Conservation (phyloP, 2,329 filamentous ascomycete species). For the Pseudogymnoascus sp. region DNA sequence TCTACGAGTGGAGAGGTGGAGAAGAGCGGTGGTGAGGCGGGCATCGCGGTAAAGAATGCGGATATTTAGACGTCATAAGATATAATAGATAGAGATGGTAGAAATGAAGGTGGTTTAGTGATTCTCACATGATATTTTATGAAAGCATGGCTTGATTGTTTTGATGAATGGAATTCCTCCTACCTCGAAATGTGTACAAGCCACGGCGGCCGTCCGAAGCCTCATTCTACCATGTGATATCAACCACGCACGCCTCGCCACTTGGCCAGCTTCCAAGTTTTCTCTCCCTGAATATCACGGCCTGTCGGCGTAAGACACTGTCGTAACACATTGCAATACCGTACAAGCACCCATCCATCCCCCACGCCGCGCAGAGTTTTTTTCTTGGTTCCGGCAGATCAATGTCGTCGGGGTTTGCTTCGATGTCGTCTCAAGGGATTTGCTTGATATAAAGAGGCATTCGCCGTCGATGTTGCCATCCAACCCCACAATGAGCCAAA, state of each 20-base stretch:
- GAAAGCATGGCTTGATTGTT: neutral
- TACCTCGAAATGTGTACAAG: neutral
- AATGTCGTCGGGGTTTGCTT: neutral
- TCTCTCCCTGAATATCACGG: neutral
- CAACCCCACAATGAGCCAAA: neutral
- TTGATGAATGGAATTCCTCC: neutral
- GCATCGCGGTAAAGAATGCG: neutral
- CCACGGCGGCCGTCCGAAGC: neutral
- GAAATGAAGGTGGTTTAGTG: neutral
- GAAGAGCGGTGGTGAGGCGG: neutral
- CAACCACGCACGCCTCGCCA: neutral
- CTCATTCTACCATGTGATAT: constrained; percentile 1
- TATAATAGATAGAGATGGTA: neutral
- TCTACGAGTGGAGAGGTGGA: neutral
- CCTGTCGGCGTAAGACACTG: neutral
- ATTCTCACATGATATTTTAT: neutral
- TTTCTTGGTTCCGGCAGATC: neutral
- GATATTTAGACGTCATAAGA: neutral
- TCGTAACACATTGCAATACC: neutral
- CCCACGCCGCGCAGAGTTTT: neutral
- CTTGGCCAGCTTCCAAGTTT: neutral
- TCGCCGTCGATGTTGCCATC: constrained; percentile 5
- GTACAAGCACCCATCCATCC: neutral
- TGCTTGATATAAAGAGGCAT: neutral
- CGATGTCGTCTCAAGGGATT: neutral